Base-by-base conservation (phyloP, 371 early-diverging fungal species). In the Funneliformis caledonium region DNA sequence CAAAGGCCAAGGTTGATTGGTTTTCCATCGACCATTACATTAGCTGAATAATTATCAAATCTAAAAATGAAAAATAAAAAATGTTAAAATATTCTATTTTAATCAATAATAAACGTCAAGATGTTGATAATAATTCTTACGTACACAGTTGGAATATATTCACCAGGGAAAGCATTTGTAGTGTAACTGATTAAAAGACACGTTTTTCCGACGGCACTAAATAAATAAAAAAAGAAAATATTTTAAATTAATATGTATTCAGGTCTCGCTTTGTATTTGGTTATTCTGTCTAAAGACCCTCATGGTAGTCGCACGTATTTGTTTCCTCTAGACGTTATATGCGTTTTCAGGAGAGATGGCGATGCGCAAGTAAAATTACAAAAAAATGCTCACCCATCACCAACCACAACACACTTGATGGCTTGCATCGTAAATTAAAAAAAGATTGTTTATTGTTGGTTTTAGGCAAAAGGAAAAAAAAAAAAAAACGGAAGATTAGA, bases 351-450 rank as follows among this genome's bases (percentile, higher is more conserved):
- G 8, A 31, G 37, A 65, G 65, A 65, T 65, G 16, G 37, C 31
- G 59, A 12, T 65, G 31, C 65, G 5, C 65, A 65, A 31, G 9
- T 64, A 64, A 33, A n/a, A 12, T 70, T 22, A 70, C 5, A 14
- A 82, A 31, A 26, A 59, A 87, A 26, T 11, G 85, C 92, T 87
- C 92, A 95, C 95, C 97, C 97, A 86, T 97, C 97, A 83, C 98
- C 98, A 82, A 98, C 97, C 68, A 97, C 98, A 81, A 98, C 98
- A 93, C 98, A 98, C 88, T 98, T 98, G 88, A 98, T 97, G 82
- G 97, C 96, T 88, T 98, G 97, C 98, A 97, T 97, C 16, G 74
- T 73, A 42, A 65, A 33, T n/a, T 9, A 31, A 26, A 31, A 33
- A 7, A 64, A 19, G 19, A 0, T 9, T 64, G 22, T 33, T 64